Percentiles rank a stretch among this genome's conserved stretches.
These are phyloP conservation scores for Raffaelea ambrosiae DNA, from an alignment of 2,329 filamentous ascomycete genomes.

Conservation along the genomic window DNA sequence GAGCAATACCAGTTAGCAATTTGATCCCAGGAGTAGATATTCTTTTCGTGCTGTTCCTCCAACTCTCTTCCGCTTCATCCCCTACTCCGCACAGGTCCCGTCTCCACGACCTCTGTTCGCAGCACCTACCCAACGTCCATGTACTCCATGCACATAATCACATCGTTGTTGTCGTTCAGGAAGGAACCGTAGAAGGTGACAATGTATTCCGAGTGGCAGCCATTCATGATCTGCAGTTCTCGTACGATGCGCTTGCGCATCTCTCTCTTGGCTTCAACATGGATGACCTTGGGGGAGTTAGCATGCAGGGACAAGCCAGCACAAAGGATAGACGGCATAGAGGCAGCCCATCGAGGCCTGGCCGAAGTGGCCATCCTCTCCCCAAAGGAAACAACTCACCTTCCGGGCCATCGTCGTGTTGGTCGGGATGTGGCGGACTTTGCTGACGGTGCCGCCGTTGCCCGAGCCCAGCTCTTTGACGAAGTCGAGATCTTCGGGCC, in stretches of 20 bases:
- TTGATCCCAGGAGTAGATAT: background rate
- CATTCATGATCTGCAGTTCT: conserved; percentile 96
- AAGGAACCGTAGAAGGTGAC: conserved; percentile 98
- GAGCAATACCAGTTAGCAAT: background rate
- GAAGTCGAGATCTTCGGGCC: conserved; percentile 84
- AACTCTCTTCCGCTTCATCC: background rate
- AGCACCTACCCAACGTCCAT: conserved; percentile 88
- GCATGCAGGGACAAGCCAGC: background rate
- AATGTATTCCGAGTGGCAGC: conserved; percentile 94
- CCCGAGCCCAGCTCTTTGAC: conserved; percentile 91
- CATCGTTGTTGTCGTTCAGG: conserved; percentile 91
- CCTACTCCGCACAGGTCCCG: no score
- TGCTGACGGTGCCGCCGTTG: conserved; percentile 97
- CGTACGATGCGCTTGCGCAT: conserved; percentile 94
- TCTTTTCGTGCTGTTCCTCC: background rate
- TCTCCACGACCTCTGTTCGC: background rate
- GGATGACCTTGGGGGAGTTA: conserved; percentile 64
- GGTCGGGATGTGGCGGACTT: conserved; percentile 89
- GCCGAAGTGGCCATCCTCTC: background rate
- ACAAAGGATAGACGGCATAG: no score
- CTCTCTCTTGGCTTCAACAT: conserved; percentile 95
- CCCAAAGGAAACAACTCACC: conserved; percentile 39
- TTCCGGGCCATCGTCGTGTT: conserved; percentile 97
- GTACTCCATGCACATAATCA: conserved; percentile 99
- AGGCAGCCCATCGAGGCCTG: no score